Percentiles rank a stretch among this genome's conserved stretches.
Evolutionary conservation across 169 alveolate genomes (phyloP).

Genomic region (Plasmodium vivax): DNA sequence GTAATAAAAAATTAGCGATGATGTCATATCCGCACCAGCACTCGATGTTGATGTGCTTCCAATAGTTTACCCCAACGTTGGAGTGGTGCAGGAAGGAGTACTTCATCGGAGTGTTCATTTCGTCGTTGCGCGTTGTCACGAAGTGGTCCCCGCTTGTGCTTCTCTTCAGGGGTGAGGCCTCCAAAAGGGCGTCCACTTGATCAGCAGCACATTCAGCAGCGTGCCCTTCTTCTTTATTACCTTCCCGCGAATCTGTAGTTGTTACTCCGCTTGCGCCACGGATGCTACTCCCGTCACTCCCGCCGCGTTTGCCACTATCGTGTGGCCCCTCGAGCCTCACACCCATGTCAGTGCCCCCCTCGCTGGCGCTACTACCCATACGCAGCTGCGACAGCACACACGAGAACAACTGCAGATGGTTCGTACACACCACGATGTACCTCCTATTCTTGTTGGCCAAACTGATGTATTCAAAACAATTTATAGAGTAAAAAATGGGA

Average conservation of each 20-base stretch:
- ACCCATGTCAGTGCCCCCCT: not conserved
- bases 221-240: not conserved
- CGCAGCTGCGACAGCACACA: not conserved
- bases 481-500: slow-evolving; percentile 64
- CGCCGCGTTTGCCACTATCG: not conserved
- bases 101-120: not conserved
- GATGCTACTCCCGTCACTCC: not conserved
- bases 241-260: not conserved
- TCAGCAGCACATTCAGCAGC: not conserved
- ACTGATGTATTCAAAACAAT: slow-evolving; percentile 10
- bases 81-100: slow-evolving; percentile 35
- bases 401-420: slow-evolving; percentile 16
- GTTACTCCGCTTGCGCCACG: not conserved
- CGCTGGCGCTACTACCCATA: not conserved
- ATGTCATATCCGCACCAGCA: slow-evolving; percentile 55
- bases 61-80: slow-evolving; percentile 3
- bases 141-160: not conserved
- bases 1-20: slow-evolving; percentile 21
- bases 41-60: slow-evolving; percentile 54
- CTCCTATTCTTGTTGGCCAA: not conserved
- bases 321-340: not conserved
- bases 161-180: not conserved
- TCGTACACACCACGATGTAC: slow-evolving; percentile 31
- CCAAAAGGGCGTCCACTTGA: not conserved
- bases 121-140: not conserved